A percentile compares a stretch with the other conserved stretches of the same genome.
These are phyloP conservation scores for Allium sativum DNA, from an alignment of 106 monocot genomes.

Conservation along the genomic window DNA sequence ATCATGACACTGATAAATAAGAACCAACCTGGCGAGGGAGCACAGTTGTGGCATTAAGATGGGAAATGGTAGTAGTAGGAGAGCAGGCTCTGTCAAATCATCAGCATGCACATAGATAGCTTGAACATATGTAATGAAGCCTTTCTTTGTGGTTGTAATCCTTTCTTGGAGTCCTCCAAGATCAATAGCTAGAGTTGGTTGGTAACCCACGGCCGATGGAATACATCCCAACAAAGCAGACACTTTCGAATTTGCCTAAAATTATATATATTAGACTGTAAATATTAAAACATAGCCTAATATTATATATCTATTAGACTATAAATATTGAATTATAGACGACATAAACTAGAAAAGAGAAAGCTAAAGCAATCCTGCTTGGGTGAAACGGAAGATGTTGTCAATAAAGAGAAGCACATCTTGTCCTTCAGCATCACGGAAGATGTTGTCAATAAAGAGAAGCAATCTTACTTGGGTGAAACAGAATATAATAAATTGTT, in stretches of 20 bases:
- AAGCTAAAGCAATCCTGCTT: slow-evolving; percentile 17
- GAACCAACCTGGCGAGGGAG: slow-evolving; percentile 52
- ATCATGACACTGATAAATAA: too few relatives aligned
- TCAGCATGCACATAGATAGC: slow-evolving; percentile 92
- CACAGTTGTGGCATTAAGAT: slow-evolving; percentile 91
- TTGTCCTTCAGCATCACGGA: slow-evolving; percentile 84
- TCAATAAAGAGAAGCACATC: slow-evolving; percentile 90
- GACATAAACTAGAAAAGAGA: background rate
- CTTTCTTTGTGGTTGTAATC: slow-evolving; percentile 84
- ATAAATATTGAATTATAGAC: too few relatives aligned
- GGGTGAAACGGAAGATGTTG: slow-evolving; percentile 84
- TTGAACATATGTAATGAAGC: slow-evolving; percentile 78
- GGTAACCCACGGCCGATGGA: slow-evolving; percentile 81
- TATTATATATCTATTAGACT: too few relatives aligned
- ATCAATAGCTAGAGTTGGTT: slow-evolving; percentile 75
- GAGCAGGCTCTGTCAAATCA: slow-evolving; percentile 80
- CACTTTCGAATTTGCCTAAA: slow-evolving; percentile 58
- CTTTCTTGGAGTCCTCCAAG: slow-evolving; percentile 83
- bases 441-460: too few relatives aligned
- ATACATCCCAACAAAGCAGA: slow-evolving; percentile 85
- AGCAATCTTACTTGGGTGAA: too few relatives aligned
- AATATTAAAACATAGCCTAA: too few relatives aligned
- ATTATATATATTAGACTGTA: too few relatives aligned
- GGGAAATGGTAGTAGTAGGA: slow-evolving; percentile 77
- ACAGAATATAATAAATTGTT: too few relatives aligned